These are phyloP conservation scores for Fraxinus pennsylvanica DNA, from an alignment of 257 asterid genomes.

Conservation along the genomic window DNA sequence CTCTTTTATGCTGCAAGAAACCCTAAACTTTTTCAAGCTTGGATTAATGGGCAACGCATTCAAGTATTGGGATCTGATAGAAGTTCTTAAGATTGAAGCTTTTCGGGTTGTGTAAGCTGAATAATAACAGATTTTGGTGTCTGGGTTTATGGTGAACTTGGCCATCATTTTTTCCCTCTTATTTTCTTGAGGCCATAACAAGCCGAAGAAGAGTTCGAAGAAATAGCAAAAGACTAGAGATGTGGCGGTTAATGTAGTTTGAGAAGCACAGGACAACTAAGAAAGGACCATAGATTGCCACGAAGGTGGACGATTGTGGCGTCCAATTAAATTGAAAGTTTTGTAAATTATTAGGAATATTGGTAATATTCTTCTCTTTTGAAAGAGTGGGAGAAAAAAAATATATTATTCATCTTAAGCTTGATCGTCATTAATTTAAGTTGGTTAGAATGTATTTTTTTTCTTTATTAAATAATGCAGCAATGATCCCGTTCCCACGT, in stretches of 20 bases:
- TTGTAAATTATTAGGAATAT: not conserved
- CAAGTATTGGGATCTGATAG: slow-evolving; percentile 27
- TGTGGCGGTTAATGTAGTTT: slow-evolving; percentile 15
- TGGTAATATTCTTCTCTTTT: too few species aligned
- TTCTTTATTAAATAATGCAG: too few species aligned
- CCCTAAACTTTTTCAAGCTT: slow-evolving; percentile 39
- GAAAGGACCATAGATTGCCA: slow-evolving; percentile 52
- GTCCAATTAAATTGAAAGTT: slow-evolving; percentile 28
- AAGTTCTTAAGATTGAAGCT: slow-evolving; percentile 41
- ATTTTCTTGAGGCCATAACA: not conserved
- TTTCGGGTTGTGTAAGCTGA: slow-evolving; percentile 29
- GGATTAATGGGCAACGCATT: slow-evolving; percentile 34
- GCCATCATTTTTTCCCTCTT: slow-evolving; percentile 35
- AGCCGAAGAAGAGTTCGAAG: slow-evolving; percentile 2
- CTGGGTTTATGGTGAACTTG: slow-evolving; percentile 47
- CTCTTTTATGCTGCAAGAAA: slow-evolving; percentile 69
- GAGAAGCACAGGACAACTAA: slow-evolving; percentile 28
- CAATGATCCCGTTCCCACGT: too few species aligned
- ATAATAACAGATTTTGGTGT: slow-evolving; percentile 31
- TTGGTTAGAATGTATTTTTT: too few species aligned
- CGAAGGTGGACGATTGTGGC: slow-evolving; percentile 47
- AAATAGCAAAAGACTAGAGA: slow-evolving; percentile 12
- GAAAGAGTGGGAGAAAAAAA: too few species aligned
- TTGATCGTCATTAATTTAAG: too few species aligned
- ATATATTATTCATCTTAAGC: too few species aligned